These are phyloP conservation scores for Parathielavia appendiculata DNA, from an alignment of 495 filamentous ascomycete genomes.

Conservation along the genomic window DNA sequence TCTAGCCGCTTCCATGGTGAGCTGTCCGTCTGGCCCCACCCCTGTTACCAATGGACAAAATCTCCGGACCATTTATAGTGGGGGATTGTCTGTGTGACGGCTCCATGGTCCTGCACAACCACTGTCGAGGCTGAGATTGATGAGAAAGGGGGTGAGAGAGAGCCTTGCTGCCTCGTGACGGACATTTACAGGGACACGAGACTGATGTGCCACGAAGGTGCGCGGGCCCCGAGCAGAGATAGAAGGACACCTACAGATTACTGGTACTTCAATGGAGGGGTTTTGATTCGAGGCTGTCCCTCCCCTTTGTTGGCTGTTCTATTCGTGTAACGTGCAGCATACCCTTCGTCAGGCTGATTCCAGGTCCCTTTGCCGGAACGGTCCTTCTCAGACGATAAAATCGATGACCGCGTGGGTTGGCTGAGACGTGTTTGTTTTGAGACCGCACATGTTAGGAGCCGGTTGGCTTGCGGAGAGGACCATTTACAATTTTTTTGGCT, in stretches of 20 bases:
- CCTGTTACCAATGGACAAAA: not conserved
- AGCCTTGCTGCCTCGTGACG: constrained; percentile 15
- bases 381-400: not conserved
- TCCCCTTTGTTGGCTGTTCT: not conserved
- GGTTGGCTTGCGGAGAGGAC: not conserved
- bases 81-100: not conserved
- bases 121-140: not conserved
- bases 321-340: constrained; percentile 12
- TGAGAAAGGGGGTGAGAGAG: constrained; percentile 2
- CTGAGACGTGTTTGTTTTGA: not conserved
- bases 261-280: constrained; percentile 21
- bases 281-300: constrained; percentile 18
- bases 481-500: not conserved
- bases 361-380: not conserved
- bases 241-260: no score
- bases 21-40: constrained; percentile 15
- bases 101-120: not conserved
- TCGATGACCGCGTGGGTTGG: constrained; percentile 15
- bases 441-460: not conserved
- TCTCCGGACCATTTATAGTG: constrained; percentile 3
- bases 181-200: constrained; percentile 6
- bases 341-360: constrained; percentile 12
- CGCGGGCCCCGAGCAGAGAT: constrained; percentile 9
- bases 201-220: constrained; percentile 8
- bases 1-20: constrained; percentile 27